These are phyloP conservation scores for Colletotrichum orbiculare DNA, from an alignment of 2,329 filamentous ascomycete genomes.

Conservation along the genomic window DNA sequence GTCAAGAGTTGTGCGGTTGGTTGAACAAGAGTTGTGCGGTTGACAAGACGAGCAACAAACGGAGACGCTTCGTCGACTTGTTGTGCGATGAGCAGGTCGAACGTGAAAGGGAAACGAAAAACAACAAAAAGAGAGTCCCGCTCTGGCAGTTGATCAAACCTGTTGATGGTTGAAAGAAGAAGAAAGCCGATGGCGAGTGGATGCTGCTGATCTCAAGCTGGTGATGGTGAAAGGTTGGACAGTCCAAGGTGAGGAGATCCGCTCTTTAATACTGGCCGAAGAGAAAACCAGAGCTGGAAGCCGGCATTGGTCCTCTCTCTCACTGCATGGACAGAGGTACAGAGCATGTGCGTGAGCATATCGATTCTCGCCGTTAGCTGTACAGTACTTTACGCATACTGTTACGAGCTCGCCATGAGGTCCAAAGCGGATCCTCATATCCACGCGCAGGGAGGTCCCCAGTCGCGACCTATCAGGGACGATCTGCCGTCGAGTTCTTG, in stretches of 20 bases:
- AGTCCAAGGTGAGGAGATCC: conserved; percentile 24
- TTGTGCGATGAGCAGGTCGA: not conserved
- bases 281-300: not conserved
- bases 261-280: conserved; percentile 33
- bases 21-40: not conserved
- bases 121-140: conserved; percentile 21
- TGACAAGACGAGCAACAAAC: conserved; percentile 2
- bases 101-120: not conserved
- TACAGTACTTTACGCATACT: not conserved
- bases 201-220: conserved; percentile 16
- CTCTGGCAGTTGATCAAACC: conserved; percentile 29
- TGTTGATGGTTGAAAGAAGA: conserved; percentile 31
- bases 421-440: conserved; percentile 31
- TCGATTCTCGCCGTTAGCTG: no score
- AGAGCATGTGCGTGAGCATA: no score
- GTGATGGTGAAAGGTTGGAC: conserved; percentile 5
- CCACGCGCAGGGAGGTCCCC: conserved; percentile 22
- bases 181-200: conserved; percentile 3
- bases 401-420: conserved; percentile 16
- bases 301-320: no score
- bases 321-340: no score
- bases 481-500: conserved; percentile 25
- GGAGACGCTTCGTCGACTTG: not conserved
- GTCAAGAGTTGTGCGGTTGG: no score
- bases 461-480: conserved; percentile 5